Percentiles rank a stretch among this genome's conserved stretches.
phyloP scores from a whole-genome alignment of 2,329 filamentous ascomycete genomes.

The Didymellaceae sp. region DNA sequence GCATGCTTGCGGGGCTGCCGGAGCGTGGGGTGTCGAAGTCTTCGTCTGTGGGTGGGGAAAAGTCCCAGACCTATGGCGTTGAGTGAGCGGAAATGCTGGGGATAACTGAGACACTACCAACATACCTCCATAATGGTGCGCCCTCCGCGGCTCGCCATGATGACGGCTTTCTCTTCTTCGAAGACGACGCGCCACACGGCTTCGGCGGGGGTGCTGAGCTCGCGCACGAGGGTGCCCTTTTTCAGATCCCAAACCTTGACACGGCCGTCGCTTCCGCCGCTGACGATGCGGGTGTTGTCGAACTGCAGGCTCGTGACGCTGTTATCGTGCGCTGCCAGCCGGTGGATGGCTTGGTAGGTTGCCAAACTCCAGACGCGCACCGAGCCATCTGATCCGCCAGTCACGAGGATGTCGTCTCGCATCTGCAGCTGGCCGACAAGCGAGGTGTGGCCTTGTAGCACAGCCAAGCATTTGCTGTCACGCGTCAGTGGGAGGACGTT shows the following conservation, averaged over 20 bases:
- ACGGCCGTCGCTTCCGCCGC: slow-evolving; percentile 93
- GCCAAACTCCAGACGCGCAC: slow-evolving; percentile 95
- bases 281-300: slow-evolving; percentile 93
- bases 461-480: slow-evolving; percentile 74
- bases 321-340: slow-evolving; percentile 95
- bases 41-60: slow-evolving; percentile 76
- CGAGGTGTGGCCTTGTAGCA: slow-evolving; percentile 95
- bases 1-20: slow-evolving; percentile 52
- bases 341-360: slow-evolving; percentile 89
- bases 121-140: slow-evolving; percentile 97
- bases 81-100: no score
- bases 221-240: slow-evolving; percentile 86
- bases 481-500: slow-evolving; percentile 19
- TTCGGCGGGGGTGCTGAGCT: slow-evolving; percentile 89
- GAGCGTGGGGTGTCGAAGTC: slow-evolving; percentile 46
- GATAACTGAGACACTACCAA: no score
- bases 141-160: slow-evolving; percentile 83
- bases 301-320: slow-evolving; percentile 98
- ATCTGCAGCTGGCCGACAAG: slow-evolving; percentile 96
- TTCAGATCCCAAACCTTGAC: slow-evolving; percentile 99
- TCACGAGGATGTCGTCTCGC: slow-evolving; percentile 92
- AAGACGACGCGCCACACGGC: slow-evolving; percentile 98
- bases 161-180: slow-evolving; percentile 97
- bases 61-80: slow-evolving; percentile 84
- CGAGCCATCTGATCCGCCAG: slow-evolving; percentile 93